Base-by-base conservation (phyloP, 306 rosid genomes). In the Prunus mume region DNA sequence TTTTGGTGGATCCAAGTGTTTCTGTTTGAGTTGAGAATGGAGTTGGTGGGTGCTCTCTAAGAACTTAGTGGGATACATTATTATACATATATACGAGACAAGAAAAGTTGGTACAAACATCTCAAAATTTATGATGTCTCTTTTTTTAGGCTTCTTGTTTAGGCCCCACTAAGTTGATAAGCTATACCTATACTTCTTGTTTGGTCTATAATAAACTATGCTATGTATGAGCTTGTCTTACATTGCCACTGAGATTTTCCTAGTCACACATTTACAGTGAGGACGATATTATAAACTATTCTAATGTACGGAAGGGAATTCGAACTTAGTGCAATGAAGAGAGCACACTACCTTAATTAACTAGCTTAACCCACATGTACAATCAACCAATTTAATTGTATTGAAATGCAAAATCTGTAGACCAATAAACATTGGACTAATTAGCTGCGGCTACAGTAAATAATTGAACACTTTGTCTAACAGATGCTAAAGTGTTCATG, bases 321-420 rank as follows among this genome's bases (percentile, higher is more conserved):
- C 0, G 0, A 38, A 38, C 0, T 38, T 2, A 2, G 2, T 1
- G 9, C 0, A 1, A 7, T 38, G 2, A 38, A 7, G 9, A 38
- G 0, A 0, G 9, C 43, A 38, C 9, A 7, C 2, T 38, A 38
- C 0, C 0, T 38, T 38, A 4, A 38, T 1, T 0, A 38, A 38
- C 0, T 38, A 0, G 2, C 0, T 4, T 38, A 38, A 38, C 0
- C 0, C 9, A 38, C 2, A 38, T 38, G 1, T 34, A 1, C 2
- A 34, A 34, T 34, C 8, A 1, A 5, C 41, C 0, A 34, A 34
- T 34, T 1, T 34, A 34, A 34, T 34, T 34, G 2, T 2, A 34
- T 34, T 34, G 2, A 34, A 34, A 34, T 34, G 38, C 8, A 5
- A 34, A 34, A 34, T 34, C 38, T 7, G 7, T 34, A 34, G 8